A percentile compares a stretch with the other conserved stretches of the same genome.
phyloP scores from a whole-genome alignment of 139 green algal genomes.

The Coelastrella sp. region DNA sequence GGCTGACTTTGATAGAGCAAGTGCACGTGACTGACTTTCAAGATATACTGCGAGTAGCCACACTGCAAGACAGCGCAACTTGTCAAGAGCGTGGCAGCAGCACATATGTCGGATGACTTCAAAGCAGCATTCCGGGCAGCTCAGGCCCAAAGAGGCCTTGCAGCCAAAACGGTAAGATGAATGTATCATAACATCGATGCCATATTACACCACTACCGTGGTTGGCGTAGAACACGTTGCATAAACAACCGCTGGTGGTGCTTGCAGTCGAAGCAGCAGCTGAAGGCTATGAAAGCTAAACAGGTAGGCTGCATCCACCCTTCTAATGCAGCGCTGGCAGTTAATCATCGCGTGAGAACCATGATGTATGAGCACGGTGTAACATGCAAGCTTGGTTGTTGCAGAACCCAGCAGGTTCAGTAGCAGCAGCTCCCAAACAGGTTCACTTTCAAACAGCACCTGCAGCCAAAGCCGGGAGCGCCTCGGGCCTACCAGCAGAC shows the following conservation, averaged over 20 bases:
- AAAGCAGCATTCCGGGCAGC: slow-evolving; percentile 42
- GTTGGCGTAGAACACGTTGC: background rate
- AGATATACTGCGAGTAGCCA: too few species aligned
- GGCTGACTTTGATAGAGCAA: too few species aligned
- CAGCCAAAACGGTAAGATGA: slow-evolving; percentile 29
- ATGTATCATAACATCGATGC: too few species aligned
- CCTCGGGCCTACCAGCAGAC: slow-evolving; percentile 46
- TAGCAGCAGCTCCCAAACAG: background rate
- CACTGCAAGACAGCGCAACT: too few species aligned
- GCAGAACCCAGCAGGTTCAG: background rate
- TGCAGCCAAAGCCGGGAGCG: background rate
- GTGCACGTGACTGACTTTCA: too few species aligned
- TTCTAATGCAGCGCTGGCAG: too few species aligned
- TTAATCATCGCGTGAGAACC: too few species aligned
- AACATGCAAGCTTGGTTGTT: too few species aligned
- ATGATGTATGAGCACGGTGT: too few species aligned
- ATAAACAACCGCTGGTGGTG: background rate
- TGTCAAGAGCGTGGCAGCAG: too few species aligned
- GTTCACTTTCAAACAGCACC: background rate
- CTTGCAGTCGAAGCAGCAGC: slow-evolving; percentile 35
- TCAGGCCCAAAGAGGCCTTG: slow-evolving; percentile 42
- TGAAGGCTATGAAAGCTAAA: slow-evolving; percentile 28
- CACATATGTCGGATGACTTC: slow-evolving; percentile 38
- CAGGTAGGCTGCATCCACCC: too few species aligned
- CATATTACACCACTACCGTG: background rate